phyloP scores from a whole-genome alignment of 768 basidiomycete species.

The Tephrocybe rancida region DNA sequence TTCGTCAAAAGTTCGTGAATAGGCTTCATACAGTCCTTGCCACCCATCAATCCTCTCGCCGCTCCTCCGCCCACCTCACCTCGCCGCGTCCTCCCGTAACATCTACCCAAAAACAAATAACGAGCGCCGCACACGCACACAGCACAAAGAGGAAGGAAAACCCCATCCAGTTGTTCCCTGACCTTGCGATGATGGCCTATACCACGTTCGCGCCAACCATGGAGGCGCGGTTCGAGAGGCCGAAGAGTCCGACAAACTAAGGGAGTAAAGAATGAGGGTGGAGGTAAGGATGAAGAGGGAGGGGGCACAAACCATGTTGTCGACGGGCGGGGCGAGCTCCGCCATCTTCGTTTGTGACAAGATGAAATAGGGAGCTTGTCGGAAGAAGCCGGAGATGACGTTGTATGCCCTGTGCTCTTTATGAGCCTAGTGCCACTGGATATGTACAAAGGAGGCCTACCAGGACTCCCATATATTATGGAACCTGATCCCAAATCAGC shows the following conservation, averaged over 20 bases:
- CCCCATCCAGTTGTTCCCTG: conserved; percentile 79
- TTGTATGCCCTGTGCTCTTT: conserved; percentile 67
- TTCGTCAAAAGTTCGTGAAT: no score
- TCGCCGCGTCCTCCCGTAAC: conserved; percentile 68
- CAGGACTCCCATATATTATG: conserved; percentile 91
- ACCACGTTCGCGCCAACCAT: conserved; percentile 89
- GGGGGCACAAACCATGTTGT: conserved; percentile 55
- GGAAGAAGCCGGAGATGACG: conserved; percentile 76
- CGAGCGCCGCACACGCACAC: conserved; percentile 62
- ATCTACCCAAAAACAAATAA: conserved; percentile 80
- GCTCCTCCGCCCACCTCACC: conserved; percentile 53
- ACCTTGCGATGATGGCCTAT: conserved; percentile 75
- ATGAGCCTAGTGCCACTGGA: neutral
- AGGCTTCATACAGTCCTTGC: no score
- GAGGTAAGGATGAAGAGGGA: neutral
- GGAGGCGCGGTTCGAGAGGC: conserved; percentile 82
- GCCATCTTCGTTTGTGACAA: conserved; percentile 90
- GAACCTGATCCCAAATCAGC: conserved; percentile 43
- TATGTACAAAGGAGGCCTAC: conserved; percentile 33
- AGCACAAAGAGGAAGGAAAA: conserved; percentile 84
- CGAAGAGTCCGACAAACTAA: conserved; percentile 87
- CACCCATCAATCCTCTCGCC: no score
- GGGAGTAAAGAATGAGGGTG: neutral
- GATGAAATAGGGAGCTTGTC: conserved; percentile 88
- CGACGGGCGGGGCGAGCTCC: conserved; percentile 84